Base-by-base conservation (phyloP, 2,329 filamentous ascomycete genomes). In the Penicillium aurantiogriseum region DNA sequence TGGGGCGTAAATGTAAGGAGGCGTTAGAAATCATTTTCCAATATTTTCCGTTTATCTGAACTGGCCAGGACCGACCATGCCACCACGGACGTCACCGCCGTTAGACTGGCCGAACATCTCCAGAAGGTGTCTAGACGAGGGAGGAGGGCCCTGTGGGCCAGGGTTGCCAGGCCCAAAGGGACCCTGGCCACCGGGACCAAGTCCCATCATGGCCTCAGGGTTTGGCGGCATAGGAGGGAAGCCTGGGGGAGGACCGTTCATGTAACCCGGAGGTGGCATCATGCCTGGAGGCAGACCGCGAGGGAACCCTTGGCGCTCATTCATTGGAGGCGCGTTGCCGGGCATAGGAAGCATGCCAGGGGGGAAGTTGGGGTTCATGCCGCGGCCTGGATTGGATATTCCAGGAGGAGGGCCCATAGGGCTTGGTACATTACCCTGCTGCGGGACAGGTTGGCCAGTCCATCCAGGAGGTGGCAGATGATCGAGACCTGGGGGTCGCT, bases 211-310 rank as follows among this genome's bases (percentile, higher is more conserved):
- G 17, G 68, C 69, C 51, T 77, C 75, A 11, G 69, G 69, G 45
- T 69, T 73, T 58, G 69, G 71, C 10, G 70, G 70, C 73, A 77
- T 73, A 23, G 74, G 75, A 52, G 74, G 74, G 49, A 76, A 76
- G 4, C 67, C 74, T 43, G 70, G 69, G 6, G 74, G 76, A 40
- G 74, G 75, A 2, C 69, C 74, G 46, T 74, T 76, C 69, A 79
- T 74, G 58, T 78, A 79, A 25, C 76, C 77, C 4, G 76, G 77
- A 25, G 76, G 77, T 29, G 76, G 76, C 65, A 76, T 75, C 73
- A 78, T 78, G 47, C 76, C 76, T 6, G 76, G 76, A 13, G 76
- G 76, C 49, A 70, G 71, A 2, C 68, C 71, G 51, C 75, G 75
- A 44, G 76, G 72, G 51, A 76, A 74, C 23, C 65, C 67, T 58